Evolutionary conservation across 441 rosid species (phyloP).

Genomic region (Croton setiger): DNA sequence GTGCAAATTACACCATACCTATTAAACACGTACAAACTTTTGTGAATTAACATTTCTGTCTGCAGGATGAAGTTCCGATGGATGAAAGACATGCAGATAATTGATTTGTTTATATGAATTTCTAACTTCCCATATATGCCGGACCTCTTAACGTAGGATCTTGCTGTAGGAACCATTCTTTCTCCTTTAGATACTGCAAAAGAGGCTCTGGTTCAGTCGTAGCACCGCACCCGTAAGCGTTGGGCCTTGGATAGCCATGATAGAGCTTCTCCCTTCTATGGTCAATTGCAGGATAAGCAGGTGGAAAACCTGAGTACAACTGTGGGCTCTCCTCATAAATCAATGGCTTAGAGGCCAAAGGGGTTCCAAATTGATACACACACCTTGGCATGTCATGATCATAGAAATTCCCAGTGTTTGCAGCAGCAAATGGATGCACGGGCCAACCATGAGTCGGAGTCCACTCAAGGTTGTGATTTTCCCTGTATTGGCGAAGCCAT

Average conservation of each 20-base stretch:
- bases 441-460: constrained; percentile 31
- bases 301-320: constrained; percentile 29
- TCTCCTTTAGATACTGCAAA: constrained; percentile 71
- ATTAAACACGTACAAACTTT: neutral
- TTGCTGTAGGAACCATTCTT: constrained; percentile 62
- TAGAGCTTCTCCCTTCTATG: constrained; percentile 42
- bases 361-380: constrained; percentile 51
- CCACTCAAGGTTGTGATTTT: constrained; percentile 47
- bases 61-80: neutral
- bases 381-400: constrained; percentile 32
- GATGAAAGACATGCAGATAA: neutral
- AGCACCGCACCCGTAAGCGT: constrained; percentile 42
- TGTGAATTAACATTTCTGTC: neutral
- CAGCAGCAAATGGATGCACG: constrained; percentile 32
- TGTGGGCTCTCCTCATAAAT: constrained; percentile 26
- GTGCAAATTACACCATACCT: constrained; percentile 2
- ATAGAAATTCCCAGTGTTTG: constrained; percentile 33
- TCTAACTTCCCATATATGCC: constrained; percentile 48
- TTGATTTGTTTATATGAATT: neutral
- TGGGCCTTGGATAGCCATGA: constrained; percentile 44
- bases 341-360: constrained; percentile 38
- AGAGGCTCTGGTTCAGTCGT: constrained; percentile 58
- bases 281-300: constrained; percentile 34
- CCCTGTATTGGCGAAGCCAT: constrained; percentile 93
- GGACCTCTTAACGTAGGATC: constrained; percentile 58